A percentile compares a stretch with the other conserved stretches of the same genome.
Evolutionary conservation across 1,139 yeast genomes (phyloP).

Genomic region (Pichia sp.): DNA sequence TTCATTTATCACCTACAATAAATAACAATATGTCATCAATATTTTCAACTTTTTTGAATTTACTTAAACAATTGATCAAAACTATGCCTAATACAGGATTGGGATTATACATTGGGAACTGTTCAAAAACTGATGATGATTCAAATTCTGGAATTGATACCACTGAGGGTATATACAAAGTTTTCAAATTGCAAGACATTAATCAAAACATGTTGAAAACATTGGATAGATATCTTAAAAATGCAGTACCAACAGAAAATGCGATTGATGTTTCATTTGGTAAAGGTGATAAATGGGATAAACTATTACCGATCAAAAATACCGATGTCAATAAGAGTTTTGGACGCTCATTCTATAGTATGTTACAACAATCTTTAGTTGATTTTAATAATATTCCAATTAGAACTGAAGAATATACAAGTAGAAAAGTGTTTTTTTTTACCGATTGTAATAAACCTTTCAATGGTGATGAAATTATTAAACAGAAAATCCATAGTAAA

Average conservation of each 20-base stretch:
- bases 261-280: conserved; percentile 4
- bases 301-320: conserved; percentile 24
- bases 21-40: conserved; percentile 45
- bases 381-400: conserved; percentile 31
- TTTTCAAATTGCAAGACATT: conserved; percentile 36
- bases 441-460: conserved; percentile 55
- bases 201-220: conserved; percentile 36
- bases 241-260: conserved; percentile 4
- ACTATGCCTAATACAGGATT: conserved; percentile 58
- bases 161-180: conserved; percentile 21
- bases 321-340: conserved; percentile 14
- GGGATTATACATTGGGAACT: conserved; percentile 58
- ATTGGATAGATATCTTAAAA: conserved; percentile 29
- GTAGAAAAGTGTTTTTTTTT: conserved; percentile 44
- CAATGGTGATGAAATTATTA: conserved; percentile 30
- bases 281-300: conserved; percentile 8
- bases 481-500: conserved; percentile 46
- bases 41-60: conserved; percentile 44
- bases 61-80: conserved; percentile 53
- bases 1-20: conserved; percentile 52
- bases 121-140: conserved; percentile 20
- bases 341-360: conserved; percentile 23
- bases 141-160: conserved; percentile 6
- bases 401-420: conserved; percentile 33
- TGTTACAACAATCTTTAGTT: conserved; percentile 33